These are phyloP conservation scores for Colletotrichum zoysiae DNA, from an alignment of 2,329 filamentous ascomycete genomes.

Conservation along the genomic window DNA sequence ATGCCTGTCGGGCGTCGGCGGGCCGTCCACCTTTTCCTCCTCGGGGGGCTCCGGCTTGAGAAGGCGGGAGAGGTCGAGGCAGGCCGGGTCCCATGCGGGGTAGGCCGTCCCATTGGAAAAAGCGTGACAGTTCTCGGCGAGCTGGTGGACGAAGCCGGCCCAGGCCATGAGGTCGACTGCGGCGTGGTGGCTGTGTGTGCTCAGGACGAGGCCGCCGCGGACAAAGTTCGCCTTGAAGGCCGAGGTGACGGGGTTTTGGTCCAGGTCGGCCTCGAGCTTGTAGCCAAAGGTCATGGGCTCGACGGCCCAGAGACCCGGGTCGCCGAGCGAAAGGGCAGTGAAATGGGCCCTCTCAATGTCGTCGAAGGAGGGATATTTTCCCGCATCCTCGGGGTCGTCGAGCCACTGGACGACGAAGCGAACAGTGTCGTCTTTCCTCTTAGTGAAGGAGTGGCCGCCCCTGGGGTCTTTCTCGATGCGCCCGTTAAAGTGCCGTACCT, in stretches of 20 bases:
- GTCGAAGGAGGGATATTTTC: constrained; percentile 47
- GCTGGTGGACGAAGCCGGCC: constrained; percentile 53
- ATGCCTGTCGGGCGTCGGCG: constrained; percentile 47
- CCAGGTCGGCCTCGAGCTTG: constrained; percentile 53
- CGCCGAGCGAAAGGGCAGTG: constrained; percentile 48
- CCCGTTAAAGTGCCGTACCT: constrained; percentile 54
- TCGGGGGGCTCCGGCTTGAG: constrained; percentile 47
- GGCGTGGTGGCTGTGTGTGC: constrained; percentile 58
- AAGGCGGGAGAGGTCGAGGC: constrained; percentile 52
- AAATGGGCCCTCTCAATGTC: constrained; percentile 55
- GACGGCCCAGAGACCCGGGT: constrained; percentile 52
- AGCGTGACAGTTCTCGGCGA: constrained; percentile 58
- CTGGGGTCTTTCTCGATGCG: constrained; percentile 54
- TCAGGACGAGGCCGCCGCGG: constrained; percentile 56
- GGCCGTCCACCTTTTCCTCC: constrained; percentile 49
- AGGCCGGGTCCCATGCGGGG: constrained; percentile 52
- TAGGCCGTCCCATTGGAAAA: constrained; percentile 47
- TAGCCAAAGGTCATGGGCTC: constrained; percentile 55
- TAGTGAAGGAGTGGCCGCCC: constrained; percentile 54
- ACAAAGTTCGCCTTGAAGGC: constrained; percentile 59
- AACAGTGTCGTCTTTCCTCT: constrained; percentile 51
- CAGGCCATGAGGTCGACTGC: constrained; percentile 58
- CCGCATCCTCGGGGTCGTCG: constrained; percentile 45
- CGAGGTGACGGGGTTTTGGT: constrained; percentile 50
- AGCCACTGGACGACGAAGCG: constrained; percentile 54